Evolutionary conservation across 78 protist genomes (phyloP).

Genomic region (Acrasis kona): DNA sequence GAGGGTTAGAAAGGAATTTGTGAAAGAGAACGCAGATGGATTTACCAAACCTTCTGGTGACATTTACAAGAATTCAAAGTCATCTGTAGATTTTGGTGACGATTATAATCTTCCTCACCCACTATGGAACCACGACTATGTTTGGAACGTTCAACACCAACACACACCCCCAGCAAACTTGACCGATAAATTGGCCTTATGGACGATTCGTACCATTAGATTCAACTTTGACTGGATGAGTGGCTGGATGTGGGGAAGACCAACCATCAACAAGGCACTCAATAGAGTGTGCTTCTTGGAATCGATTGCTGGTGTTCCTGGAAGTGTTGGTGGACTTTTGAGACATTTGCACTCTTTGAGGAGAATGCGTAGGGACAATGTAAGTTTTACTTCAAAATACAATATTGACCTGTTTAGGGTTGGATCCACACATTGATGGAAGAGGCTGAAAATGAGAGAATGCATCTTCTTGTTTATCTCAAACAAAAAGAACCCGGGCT

Average conservation of each 20-base stretch:
- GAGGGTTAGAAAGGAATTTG: too few relatives aligned
- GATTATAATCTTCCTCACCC: too few relatives aligned
- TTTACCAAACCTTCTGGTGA: too few relatives aligned
- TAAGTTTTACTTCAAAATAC: conserved; percentile 60
- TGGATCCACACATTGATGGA: conserved; percentile 50
- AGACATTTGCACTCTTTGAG: conserved; percentile 73
- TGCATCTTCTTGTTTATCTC: conserved; percentile 74
- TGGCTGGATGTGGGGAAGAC: neutral
- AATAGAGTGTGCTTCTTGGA: conserved; percentile 28
- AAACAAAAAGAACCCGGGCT: conserved; percentile 9
- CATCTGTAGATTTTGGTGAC: too few relatives aligned
- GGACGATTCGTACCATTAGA: neutral
- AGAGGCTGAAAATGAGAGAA: conserved; percentile 84
- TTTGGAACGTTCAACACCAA: too few relatives aligned
- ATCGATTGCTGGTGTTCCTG: conserved; percentile 72
- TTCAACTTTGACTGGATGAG: neutral
- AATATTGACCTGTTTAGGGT: conserved; percentile 47
- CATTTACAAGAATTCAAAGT: too few relatives aligned
- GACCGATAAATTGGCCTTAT: neutral
- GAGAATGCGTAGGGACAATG: conserved; percentile 53
- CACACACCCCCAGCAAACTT: neutral
- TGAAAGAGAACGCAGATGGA: too few relatives aligned
- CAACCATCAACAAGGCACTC: neutral
- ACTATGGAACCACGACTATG: too few relatives aligned
- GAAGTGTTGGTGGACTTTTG: conserved; percentile 67